A percentile compares a stretch with the other conserved stretches of the same genome.
Conservation (phyloP, 2,329 filamentous ascomycete species). For the Zasmidium angulare region DNA sequence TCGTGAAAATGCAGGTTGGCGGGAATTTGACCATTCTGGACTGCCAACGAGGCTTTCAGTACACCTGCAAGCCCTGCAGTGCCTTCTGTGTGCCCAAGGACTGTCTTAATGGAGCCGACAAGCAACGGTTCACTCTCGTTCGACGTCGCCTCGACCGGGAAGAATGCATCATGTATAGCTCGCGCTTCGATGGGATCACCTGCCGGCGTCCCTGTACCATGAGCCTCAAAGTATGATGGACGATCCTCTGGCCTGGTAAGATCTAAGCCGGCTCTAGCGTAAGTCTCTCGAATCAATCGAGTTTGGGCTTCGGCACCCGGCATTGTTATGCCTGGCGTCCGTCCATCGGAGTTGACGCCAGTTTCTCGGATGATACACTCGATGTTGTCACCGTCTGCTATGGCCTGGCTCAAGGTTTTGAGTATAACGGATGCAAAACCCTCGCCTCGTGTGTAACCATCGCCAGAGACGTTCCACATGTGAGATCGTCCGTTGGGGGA, state of each 20-base stretch:
- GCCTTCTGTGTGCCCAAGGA: slow-evolving; percentile 19
- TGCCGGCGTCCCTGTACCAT: slow-evolving; percentile 29
- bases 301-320: slow-evolving; percentile 39
- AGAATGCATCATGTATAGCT: neutral
- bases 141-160: neutral
- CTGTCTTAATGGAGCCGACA: slow-evolving; percentile 24
- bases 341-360: slow-evolving; percentile 41
- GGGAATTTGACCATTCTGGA: slow-evolving; percentile 20
- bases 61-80: slow-evolving; percentile 17
- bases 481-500: slow-evolving; percentile 28
- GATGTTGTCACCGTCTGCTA: slow-evolving; percentile 18
- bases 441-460: slow-evolving; percentile 56
- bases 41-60: slow-evolving; percentile 23
- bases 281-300: slow-evolving; percentile 48
- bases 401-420: slow-evolving; percentile 15
- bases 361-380: slow-evolving; percentile 40
- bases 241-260: slow-evolving; percentile 39
- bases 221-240: slow-evolving; percentile 22
- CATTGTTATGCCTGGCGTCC: slow-evolving; percentile 39
- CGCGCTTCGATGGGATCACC: slow-evolving; percentile 16
- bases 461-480: slow-evolving; percentile 39
- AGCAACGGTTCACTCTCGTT: neutral
- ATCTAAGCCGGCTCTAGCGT: slow-evolving; percentile 48
- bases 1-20: slow-evolving; percentile 25
- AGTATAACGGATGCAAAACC: slow-evolving; percentile 47